Conservation (phyloP, 2,329 filamentous ascomycete genomes). For the Myriosclerotinia duriaeana region DNA sequence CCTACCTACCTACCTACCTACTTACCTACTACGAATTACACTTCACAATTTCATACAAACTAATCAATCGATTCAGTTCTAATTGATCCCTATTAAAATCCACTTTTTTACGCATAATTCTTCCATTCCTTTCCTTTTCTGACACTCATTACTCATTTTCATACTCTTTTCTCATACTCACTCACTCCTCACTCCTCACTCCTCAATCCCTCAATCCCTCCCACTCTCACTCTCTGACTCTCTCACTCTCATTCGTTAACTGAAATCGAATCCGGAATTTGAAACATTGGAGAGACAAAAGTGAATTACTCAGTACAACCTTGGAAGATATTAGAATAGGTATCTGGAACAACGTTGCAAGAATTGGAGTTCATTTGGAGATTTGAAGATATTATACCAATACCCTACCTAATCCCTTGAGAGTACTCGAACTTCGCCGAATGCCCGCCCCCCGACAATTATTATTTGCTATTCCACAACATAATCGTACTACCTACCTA, state of each 20-base stretch:
- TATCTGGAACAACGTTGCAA: slow-evolving; percentile 1
- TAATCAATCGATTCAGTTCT: background rate
- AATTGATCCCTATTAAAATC: slow-evolving; percentile 4
- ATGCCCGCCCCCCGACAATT: slow-evolving; percentile 3
- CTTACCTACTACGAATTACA: background rate
- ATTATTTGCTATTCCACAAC: slow-evolving; percentile 6
- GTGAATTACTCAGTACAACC: background rate
- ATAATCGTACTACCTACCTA: slow-evolving; percentile 5
- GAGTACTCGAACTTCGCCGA: slow-evolving; percentile 13
- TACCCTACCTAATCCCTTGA: background rate
- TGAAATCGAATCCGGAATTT: slow-evolving; percentile 1
- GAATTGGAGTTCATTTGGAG: background rate
- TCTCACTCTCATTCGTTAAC: slow-evolving; percentile 4
- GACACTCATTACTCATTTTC: background rate
- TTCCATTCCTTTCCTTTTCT: slow-evolving; percentile 9
- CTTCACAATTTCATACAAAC: background rate
- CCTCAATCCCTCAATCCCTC: background rate
- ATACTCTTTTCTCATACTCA: too few species aligned
- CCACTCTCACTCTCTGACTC: background rate
- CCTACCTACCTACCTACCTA: background rate
- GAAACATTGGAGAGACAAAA: slow-evolving; percentile 18
- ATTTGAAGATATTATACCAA: background rate
- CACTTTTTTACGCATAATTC: slow-evolving; percentile 12
- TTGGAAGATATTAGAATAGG: background rate
- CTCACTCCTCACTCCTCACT: background rate